A percentile compares a stretch with the other conserved stretches of the same genome.
phyloP scores from a whole-genome alignment of 331 rosid species.

The Cucumis variabilis region DNA sequence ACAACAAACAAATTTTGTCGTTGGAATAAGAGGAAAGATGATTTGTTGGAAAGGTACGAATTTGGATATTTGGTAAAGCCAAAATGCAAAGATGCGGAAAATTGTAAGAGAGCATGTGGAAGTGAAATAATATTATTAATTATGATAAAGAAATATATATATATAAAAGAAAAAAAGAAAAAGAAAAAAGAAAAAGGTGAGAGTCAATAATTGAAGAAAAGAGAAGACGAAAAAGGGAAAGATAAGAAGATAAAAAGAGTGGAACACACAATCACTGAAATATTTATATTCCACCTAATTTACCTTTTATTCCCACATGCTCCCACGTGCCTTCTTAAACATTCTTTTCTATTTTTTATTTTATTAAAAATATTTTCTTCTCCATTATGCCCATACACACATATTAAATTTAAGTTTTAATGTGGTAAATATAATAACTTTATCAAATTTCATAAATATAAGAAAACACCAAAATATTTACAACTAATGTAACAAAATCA shows the following conservation, averaged over 20 bases:
- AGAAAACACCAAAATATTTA: no score
- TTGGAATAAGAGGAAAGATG: not conserved
- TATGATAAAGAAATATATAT: not conserved
- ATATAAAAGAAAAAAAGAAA: not conserved
- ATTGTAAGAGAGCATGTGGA: not conserved
- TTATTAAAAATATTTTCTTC: no score
- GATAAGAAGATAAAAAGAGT: not conserved
- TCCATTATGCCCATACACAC: no score
- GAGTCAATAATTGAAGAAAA: not conserved
- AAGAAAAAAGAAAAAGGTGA: not conserved
- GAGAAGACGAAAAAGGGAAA: constrained; percentile 1
- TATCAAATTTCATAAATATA: no score
- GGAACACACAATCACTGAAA: not conserved
- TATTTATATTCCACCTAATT: not conserved
- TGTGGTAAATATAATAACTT: no score
- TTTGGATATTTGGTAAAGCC: not conserved
- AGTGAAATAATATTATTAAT: not conserved
- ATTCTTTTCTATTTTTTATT: no score
- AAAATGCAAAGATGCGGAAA: not conserved
- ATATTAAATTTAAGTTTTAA: no score
- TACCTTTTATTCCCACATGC: not conserved
- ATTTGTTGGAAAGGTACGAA: not conserved
- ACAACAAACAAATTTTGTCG: no score
- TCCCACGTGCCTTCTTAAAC: not conserved
- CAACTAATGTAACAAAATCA: no score